Base-by-base conservation (phyloP, 2,329 filamentous ascomycete species). In the Aspergillus tanneri region DNA sequence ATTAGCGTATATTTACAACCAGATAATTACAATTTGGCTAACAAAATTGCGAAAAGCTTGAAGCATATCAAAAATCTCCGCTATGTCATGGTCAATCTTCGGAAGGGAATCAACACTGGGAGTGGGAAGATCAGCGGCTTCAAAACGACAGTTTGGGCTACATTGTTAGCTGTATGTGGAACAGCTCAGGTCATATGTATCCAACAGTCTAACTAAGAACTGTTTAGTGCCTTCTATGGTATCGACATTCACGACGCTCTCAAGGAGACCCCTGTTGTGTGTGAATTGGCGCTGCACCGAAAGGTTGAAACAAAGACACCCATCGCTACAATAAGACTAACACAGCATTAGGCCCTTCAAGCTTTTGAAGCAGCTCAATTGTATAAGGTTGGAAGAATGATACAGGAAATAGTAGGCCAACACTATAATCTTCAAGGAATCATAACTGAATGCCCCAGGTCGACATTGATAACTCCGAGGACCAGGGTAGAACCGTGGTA, bases 11-110 rank as follows among this genome's bases (percentile, higher is more conserved):
- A 97, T 22, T 68, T 88, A 2, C 77, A 78, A 4, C 78, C 85
- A 0, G 84, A 88, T 3, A 95, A 96, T 61, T 65, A 74, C 3
- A 72, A 78, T 2, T 63, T 72, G 0, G 59, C 88, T 5, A 71
- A 76, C 1, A 74, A 74, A 5, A 74, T 93, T 2, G 73, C 76
- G 0, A 80, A 80, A 38, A 79, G 78, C 25, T 68, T 97, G 36
- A 83, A 80, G 43, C 84, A 80, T 51, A 79, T 96, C 45, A 87
- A 86, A 56, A 91, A 96, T 60, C 83, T 96, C 64, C 82, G 82
- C 18, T 78, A 79, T 2, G 75, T 83, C 0, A 77, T 95, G 46
- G 74, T 80, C 16, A 85, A 87, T 58, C 73, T 99, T 8, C 84
- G 81, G 47, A 95, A 88, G 66, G 93, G 93, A 0, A 79, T 87